Percentiles rank a stretch among this genome's conserved stretches.
phyloP scores from a whole-genome alignment of 2,329 filamentous ascomycete genomes.

The Domatiomyces catenatus region DNA sequence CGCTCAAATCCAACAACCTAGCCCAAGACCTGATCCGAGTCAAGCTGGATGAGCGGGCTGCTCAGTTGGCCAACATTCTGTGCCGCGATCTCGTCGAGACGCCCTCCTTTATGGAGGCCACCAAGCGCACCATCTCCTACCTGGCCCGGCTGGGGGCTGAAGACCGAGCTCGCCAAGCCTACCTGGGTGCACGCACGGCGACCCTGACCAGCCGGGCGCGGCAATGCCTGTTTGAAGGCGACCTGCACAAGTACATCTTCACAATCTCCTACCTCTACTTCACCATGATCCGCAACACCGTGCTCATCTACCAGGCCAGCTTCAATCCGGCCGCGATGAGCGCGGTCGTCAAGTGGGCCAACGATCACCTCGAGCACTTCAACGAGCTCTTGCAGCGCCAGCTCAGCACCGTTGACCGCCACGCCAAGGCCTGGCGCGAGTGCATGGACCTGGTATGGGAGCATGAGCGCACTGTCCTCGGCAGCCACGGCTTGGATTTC shows the following conservation, averaged over 20 bases:
- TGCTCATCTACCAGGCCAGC: slow-evolving; percentile 70
- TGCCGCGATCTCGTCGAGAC: slow-evolving; percentile 62
- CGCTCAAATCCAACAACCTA: slow-evolving; percentile 65
- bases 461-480: slow-evolving; percentile 58
- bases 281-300: slow-evolving; percentile 81
- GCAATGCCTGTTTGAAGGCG: slow-evolving; percentile 88
- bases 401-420: slow-evolving; percentile 67
- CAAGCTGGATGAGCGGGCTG: slow-evolving; percentile 75
- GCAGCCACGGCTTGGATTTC: slow-evolving; percentile 82
- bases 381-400: slow-evolving; percentile 70
- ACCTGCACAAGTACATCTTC: slow-evolving; percentile 84
- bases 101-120: slow-evolving; percentile 61
- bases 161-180: slow-evolving; percentile 73
- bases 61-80: slow-evolving; percentile 59
- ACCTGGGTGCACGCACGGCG: slow-evolving; percentile 61
- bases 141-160: slow-evolving; percentile 77
- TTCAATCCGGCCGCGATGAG: slow-evolving; percentile 81
- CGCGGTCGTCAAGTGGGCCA: slow-evolving; percentile 96
- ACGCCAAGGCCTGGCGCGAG: slow-evolving; percentile 60
- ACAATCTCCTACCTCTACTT: slow-evolving; percentile 92
- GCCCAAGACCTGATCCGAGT: slow-evolving; percentile 85
- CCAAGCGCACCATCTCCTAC: slow-evolving; percentile 70
- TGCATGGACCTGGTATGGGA: slow-evolving; percentile 70
- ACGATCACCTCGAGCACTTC: slow-evolving; percentile 82
- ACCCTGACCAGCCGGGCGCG: slow-evolving; percentile 70